Evolutionary conservation across 768 basidiomycete genomes (phyloP), one percentile per base, ranked within the genome.

Genomic region (Amanita pallidorosea): DNA sequence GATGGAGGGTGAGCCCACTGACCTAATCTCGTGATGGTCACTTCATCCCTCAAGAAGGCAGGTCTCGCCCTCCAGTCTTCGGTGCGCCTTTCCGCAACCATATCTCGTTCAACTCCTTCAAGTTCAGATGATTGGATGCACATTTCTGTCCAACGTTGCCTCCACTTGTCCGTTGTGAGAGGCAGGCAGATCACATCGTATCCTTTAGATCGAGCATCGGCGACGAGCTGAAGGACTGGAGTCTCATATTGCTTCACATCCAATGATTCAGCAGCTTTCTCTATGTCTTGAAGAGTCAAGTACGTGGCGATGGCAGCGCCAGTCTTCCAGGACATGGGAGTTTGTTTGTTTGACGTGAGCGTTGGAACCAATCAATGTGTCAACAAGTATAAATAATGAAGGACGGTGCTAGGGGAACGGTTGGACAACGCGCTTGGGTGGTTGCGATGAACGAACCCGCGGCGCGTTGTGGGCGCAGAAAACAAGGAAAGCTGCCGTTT

Each of bases 141-240:
- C 79, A 98, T 90, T 49, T 80, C 71, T 56, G 77, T 74, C 95
- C 96, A 99, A 50, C 96, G 72, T 55, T 79, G 73, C 58, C 79
- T 81, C 96, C 96, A 99, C 42, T 76, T 77, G 15, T 75, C 74
- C 50, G 86, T 95, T 20, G 94, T 92, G n/a, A 97, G 72, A n/a
- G 92, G 92, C 15, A 94, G 63, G 60, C 83, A 87, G 37, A 91
- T 72, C 1, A 73, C 63, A 49, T 88, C 81, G 61, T 92, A 97
- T 15, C 86, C 86, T 51, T 80, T 83, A 9, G 69, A 55, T 44
- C 70, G 76, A 15, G 81, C 74, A 23, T 79, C 75, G 11, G 72
- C 62, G 1, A 77, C 60, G 33, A 83, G 63, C 54, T 67, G 65
- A 45, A 83, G 71, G 2, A 80, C 67, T 4, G 80, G 75, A 0